These are phyloP conservation scores for Xylaria curta DNA, from an alignment of 495 filamentous ascomycete genomes.

Conservation along the genomic window DNA sequence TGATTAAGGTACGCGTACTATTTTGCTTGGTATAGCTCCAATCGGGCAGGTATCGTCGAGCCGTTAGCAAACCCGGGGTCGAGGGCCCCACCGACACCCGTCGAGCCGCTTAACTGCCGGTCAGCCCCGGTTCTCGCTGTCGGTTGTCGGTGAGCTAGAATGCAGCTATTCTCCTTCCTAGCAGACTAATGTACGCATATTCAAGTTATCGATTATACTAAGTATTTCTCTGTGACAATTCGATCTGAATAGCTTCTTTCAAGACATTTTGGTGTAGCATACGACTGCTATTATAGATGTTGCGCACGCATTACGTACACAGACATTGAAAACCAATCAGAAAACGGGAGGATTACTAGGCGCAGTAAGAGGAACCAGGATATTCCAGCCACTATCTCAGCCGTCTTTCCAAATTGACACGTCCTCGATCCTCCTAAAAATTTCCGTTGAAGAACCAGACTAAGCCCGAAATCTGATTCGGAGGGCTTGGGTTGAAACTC, in stretches of 20 bases:
- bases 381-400: conserved; percentile 4
- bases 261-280: background rate
- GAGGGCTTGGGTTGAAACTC: background rate
- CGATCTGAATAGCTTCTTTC: background rate
- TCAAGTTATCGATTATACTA: background rate
- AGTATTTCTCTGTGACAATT: background rate
- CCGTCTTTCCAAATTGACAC: conserved; percentile 22
- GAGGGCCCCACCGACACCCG: conserved; percentile 25
- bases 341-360: conserved; percentile 16
- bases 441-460: background rate
- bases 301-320: conserved; percentile 14
- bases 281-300: background rate
- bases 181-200: background rate
- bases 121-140: conserved; percentile 19
- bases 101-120: conserved; percentile 22
- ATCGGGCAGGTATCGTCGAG: background rate
- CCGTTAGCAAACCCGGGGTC: conserved; percentile 13
- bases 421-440: background rate
- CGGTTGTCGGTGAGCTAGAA: conserved; percentile 23
- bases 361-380: conserved; percentile 15
- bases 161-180: background rate
- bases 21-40: background rate
- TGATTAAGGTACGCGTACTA: background rate
- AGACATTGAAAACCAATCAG: conserved; percentile 6
- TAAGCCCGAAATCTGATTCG: background rate